These are phyloP conservation scores for Sporothrix phasma DNA, from an alignment of 2,329 filamentous ascomycete species.

Conservation along the genomic window DNA sequence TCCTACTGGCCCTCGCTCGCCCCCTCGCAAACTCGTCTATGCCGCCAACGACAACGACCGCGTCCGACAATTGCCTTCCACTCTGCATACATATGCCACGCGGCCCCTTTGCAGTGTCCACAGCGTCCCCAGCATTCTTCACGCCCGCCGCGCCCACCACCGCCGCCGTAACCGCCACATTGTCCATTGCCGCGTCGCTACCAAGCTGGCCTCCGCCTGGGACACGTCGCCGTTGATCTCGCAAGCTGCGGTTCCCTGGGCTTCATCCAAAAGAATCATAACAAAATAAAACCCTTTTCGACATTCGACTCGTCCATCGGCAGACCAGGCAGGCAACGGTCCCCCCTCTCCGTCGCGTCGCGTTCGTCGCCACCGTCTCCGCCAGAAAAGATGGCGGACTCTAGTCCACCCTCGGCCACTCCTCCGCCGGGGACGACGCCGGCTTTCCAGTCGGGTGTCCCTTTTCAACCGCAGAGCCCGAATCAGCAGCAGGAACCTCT, in stretches of 20 bases:
- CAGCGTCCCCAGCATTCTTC: background rate
- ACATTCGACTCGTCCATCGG: background rate
- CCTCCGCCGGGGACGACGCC: background rate
- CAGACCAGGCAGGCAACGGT: background rate
- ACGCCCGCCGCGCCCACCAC: background rate
- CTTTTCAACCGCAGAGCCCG: background rate
- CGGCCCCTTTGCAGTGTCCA: background rate
- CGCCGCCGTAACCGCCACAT: background rate
- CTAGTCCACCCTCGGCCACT: background rate
- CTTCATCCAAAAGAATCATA: too few species aligned
- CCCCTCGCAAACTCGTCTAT: conserved; percentile 2
- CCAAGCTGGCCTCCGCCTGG: conserved; percentile 9
- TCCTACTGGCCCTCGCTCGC: background rate
- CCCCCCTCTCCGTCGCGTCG: background rate
- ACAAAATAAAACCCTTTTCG: too few species aligned
- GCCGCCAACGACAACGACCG: conserved; percentile 7
- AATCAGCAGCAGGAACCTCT: background rate
- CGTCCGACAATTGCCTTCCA: background rate
- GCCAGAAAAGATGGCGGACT: background rate
- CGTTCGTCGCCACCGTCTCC: background rate
- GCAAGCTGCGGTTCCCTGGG: background rate
- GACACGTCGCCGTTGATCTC: background rate
- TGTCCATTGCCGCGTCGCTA: background rate
- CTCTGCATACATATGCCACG: conserved; percentile 1
- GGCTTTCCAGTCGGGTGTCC: background rate